Percentiles rank a stretch among this genome's conserved stretches.
These are phyloP conservation scores for Phaeosphaeriaceae sp. DNA, from an alignment of 2,329 filamentous ascomycete genomes.

Conservation along the genomic window DNA sequence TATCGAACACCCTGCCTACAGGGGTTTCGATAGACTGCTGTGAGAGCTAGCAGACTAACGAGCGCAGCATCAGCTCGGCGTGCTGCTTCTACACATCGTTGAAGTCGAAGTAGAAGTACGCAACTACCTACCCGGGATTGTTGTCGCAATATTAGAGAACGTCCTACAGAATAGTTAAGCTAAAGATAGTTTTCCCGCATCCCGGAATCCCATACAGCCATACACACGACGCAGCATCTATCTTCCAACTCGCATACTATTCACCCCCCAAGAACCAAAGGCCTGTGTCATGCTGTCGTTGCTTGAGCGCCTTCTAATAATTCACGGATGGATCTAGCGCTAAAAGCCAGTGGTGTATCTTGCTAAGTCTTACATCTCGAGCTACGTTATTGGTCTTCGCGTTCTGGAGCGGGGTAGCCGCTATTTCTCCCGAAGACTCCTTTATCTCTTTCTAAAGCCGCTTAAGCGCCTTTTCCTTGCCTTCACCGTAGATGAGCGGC, in stretches of 20 bases:
- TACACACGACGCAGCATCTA: too few relatives aligned
- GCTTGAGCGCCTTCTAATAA: slow-evolving; percentile 10
- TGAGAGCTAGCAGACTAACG: slow-evolving; percentile 34
- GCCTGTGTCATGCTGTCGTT: slow-evolving; percentile 2
- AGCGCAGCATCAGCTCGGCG: slow-evolving; percentile 2
- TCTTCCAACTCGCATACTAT: too few relatives aligned
- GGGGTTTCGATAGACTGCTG: slow-evolving; percentile 17
- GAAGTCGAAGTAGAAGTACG: too few relatives aligned
- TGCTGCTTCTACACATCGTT: slow-evolving; percentile 44
- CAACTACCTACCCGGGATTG: slow-evolving; percentile 11
- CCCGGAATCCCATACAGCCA: too few relatives aligned
- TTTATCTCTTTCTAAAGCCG: not conserved
- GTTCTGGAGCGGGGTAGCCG: too few relatives aligned
- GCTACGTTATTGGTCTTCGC: too few relatives aligned
- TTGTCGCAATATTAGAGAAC: not conserved
- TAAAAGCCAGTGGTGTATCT: slow-evolving; percentile 36
- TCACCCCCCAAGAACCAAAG: too few relatives aligned
- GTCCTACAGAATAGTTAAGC: not conserved
- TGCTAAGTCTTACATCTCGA: not conserved
- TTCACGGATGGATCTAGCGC: slow-evolving; percentile 28
- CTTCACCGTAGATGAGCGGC: too few relatives aligned
- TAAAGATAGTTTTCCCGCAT: too few relatives aligned
- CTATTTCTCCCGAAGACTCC: not conserved
- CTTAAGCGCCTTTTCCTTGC: not conserved
- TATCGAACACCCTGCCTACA: too few relatives aligned